Conservation (phyloP, 2,329 filamentous ascomycete genomes). For the Fonsecaea nubica region DNA sequence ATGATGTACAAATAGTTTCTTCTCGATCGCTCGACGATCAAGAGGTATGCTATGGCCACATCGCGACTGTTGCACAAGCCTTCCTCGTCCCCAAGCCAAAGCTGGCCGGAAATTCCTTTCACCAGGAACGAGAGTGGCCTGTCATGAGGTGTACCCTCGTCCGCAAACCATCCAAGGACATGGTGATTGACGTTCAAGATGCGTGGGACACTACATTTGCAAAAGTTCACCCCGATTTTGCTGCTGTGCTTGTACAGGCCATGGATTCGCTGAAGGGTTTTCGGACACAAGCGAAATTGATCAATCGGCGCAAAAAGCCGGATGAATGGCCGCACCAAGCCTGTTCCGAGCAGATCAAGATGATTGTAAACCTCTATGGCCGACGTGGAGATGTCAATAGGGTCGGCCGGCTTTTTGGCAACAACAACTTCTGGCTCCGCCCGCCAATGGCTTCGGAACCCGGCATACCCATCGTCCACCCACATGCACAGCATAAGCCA, state of each 20-base stretch:
- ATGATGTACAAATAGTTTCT: slow-evolving; percentile 55
- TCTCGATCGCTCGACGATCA: slow-evolving; percentile 33
- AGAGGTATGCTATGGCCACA: slow-evolving; percentile 40
- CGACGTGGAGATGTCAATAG: slow-evolving; percentile 68
- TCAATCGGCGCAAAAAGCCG: slow-evolving; percentile 66
- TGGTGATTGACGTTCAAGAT: slow-evolving; percentile 75
- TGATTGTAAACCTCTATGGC: slow-evolving; percentile 81
- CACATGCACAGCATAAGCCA: slow-evolving; percentile 65
- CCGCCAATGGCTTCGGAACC: slow-evolving; percentile 70
- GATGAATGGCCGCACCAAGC: slow-evolving; percentile 70
- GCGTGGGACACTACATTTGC: slow-evolving; percentile 75
- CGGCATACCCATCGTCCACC: slow-evolving; percentile 76
- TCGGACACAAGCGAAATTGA: slow-evolving; percentile 74
- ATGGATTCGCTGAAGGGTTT: slow-evolving; percentile 72
- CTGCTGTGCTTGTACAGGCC: slow-evolving; percentile 72
- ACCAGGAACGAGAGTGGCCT: slow-evolving; percentile 37
- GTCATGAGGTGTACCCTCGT: slow-evolving; percentile 37
- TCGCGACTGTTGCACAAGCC: slow-evolving; percentile 35
- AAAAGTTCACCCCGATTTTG: slow-evolving; percentile 71
- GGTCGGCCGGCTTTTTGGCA: slow-evolving; percentile 72
- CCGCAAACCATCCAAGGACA: slow-evolving; percentile 42
- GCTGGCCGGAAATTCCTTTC: slow-evolving; percentile 19
- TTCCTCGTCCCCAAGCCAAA: slow-evolving; percentile 39
- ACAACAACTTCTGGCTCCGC: slow-evolving; percentile 70
- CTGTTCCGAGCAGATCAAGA: slow-evolving; percentile 66